A percentile compares a stretch with the other conserved stretches of the same genome.
Conservation (phyloP, 768 basidiomycete species). For the Tricholomella constricta region DNA sequence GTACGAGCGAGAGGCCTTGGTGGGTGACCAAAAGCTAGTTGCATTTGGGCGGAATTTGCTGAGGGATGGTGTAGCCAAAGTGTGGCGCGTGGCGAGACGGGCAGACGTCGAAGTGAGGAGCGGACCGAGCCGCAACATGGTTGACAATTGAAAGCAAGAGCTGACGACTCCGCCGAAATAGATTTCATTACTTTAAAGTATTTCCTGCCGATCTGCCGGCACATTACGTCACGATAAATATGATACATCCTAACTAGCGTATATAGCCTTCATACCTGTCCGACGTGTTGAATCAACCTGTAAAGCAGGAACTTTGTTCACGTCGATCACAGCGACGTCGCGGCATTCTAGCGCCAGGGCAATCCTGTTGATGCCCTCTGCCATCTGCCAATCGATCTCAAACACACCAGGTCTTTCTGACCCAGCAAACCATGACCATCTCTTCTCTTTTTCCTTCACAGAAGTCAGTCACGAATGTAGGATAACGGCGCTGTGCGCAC, state of each 20-base stretch:
- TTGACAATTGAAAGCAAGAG: neutral
- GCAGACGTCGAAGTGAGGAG: constrained; percentile 7
- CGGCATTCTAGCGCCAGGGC: constrained; percentile 70
- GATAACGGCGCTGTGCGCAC: constrained; percentile 15
- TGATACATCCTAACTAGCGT: neutral
- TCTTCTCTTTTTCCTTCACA: constrained; percentile 45
- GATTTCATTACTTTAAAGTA: too few species aligned
- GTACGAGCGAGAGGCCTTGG: constrained; percentile 44
- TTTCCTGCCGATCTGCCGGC: neutral
- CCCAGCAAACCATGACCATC: constrained; percentile 68
- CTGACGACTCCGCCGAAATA: too few species aligned
- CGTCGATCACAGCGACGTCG: constrained; percentile 69
- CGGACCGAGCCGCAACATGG: constrained; percentile 18
- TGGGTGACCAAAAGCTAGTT: constrained; percentile 24
- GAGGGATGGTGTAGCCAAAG: constrained; percentile 14
- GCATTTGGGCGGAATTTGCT: constrained; percentile 33
- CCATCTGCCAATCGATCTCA: constrained; percentile 73
- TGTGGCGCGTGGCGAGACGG: constrained; percentile 1
- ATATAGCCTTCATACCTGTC: constrained; percentile 1
- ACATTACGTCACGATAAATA: neutral
- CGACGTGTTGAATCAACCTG: constrained; percentile 6
- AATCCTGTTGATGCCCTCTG: constrained; percentile 56
- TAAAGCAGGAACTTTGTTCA: constrained; percentile 46
- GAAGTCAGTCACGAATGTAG: neutral
- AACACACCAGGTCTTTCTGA: constrained; percentile 65